Evolutionary conservation across 169 alveolate genomes (phyloP).

Genomic region (Plasmodium vivax): DNA sequence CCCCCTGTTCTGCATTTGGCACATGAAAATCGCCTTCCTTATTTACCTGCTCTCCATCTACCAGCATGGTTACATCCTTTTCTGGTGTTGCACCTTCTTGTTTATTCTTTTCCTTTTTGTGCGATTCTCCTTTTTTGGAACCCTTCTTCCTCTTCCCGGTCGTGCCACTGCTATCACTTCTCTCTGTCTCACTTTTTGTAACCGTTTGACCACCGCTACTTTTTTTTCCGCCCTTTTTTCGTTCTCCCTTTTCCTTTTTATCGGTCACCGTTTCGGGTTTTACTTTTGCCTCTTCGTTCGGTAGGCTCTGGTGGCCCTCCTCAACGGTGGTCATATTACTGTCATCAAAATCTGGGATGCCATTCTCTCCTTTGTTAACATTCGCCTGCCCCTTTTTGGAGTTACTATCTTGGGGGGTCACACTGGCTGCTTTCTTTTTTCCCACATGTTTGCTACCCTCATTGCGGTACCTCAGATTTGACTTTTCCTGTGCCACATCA

Average conservation of each 20-base stretch:
- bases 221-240: too few species aligned
- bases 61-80: not conserved
- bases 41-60: not conserved
- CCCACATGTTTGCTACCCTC: not conserved
- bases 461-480: not conserved
- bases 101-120: not conserved
- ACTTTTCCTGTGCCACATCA: not conserved
- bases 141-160: not conserved
- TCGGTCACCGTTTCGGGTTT: not conserved
- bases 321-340: not conserved
- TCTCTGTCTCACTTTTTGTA: not conserved
- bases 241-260: not conserved
- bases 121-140: not conserved
- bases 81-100: not conserved
- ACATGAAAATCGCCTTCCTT: not conserved
- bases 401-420: not conserved
- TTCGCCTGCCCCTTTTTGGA: not conserved
- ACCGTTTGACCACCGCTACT: not conserved
- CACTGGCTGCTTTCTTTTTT: not conserved
- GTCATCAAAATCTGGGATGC: not conserved
- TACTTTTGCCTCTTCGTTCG: not conserved
- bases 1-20: not conserved
- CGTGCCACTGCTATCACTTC: not conserved
- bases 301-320: not conserved
- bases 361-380: not conserved